A percentile compares a stretch with the other conserved stretches of the same genome.
Evolutionary conservation across 768 basidiomycete species (phyloP).

Genomic region (Suillus brevipes): DNA sequence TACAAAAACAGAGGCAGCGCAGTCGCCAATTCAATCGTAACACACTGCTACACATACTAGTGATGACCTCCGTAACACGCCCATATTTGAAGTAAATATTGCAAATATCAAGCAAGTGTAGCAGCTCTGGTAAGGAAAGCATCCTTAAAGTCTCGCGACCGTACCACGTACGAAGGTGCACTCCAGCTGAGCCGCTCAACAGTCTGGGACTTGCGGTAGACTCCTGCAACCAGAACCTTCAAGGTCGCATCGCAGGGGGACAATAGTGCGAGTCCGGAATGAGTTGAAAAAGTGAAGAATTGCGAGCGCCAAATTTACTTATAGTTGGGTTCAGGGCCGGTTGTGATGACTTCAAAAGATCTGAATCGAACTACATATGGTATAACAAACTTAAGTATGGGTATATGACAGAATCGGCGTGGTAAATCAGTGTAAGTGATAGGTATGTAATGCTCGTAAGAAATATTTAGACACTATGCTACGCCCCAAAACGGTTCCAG

Average conservation of each 20-base stretch:
- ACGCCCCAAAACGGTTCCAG: not conserved
- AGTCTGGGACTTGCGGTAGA: slow-evolving; percentile 37
- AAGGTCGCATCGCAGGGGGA: slow-evolving; percentile 29
- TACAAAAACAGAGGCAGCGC: not conserved
- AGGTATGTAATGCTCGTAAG: not conserved
- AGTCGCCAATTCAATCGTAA: not conserved
- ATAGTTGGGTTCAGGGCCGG: not conserved
- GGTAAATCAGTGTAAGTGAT: not conserved
- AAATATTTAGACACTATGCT: not conserved
- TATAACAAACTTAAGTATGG: not conserved
- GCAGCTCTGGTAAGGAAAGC: slow-evolving; percentile 37
- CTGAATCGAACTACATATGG: not conserved
- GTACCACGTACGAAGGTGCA: slow-evolving; percentile 17
- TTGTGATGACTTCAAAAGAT: not conserved
- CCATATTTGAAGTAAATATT: not conserved
- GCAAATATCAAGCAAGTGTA: slow-evolving; percentile 14
- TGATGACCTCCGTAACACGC: not conserved
- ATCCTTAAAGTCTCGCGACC: slow-evolving; percentile 17
- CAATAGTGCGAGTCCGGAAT: slow-evolving; percentile 40
- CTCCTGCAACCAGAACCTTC: slow-evolving; percentile 28
- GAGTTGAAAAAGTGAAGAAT: slow-evolving; percentile 18
- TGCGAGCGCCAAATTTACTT: not conserved
- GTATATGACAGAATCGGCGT: not conserved
- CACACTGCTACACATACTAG: not conserved
- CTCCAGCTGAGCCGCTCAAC: slow-evolving; percentile 29